Evolutionary conservation across 2,329 filamentous ascomycete species (phyloP), one percentile per base, ranked within the genome.

Genomic region (Xylaria sp.): DNA sequence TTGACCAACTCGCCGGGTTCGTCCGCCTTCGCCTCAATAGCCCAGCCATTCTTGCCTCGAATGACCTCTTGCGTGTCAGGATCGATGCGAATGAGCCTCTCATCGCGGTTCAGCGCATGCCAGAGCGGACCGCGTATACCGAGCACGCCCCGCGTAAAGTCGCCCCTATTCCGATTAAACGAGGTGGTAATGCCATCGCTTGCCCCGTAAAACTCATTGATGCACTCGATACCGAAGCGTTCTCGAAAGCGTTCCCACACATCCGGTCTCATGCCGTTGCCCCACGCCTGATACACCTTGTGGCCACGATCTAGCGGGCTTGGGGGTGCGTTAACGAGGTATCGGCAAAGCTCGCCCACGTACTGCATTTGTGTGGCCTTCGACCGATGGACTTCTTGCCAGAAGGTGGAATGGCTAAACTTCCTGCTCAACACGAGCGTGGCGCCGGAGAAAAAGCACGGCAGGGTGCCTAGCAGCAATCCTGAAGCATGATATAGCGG

Each of bases 401-500:
- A 94, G 82, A 94, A 94, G 12, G 84, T 84, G 0, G 86, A 84
- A 11, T 88, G 89, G 58, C 88, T 91, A 81, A 94, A 94, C 75
- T 85, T 88, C 59, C 85, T 85, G 12, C 87, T 88, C 27, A 92
- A 84, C 71, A 87, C 89, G 48, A 90, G 79, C 0, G 89, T 88
- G 2, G 81, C 78, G 12, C 83, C 84, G 1, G 47, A n/a, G 1
- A 72, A 75, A 1, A 88, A 73, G 71, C 92, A 79, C 65, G 85
- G 86, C 1, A 79, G 75, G 7, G 89, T 82, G 39, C 86, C 83
- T 0, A 83, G 82, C 12, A 88, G 86, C 21, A 86, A 85, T 5
- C 90, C 92, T 0, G 92, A 92, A n/a, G 90, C 90, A 76, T 94
- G 92, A 75, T 93, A 94, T 19, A 93, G 81, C 0, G 84, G 92